phyloP scores from a whole-genome alignment of 345 rosid species.

The Syzygium grande region DNA sequence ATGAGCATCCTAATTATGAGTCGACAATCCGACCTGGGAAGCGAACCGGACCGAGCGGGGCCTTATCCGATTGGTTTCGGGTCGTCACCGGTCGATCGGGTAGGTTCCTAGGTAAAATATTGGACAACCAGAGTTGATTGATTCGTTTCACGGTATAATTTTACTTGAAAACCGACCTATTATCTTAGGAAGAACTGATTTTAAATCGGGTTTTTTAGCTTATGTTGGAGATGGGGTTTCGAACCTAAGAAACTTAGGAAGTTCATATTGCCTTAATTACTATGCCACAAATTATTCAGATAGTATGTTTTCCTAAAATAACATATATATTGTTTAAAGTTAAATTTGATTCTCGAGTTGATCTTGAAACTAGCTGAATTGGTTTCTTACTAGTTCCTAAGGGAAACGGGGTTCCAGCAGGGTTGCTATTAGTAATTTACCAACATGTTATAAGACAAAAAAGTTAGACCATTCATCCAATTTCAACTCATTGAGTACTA shows the following conservation, averaged over 20 bases:
- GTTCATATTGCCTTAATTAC: not conserved
- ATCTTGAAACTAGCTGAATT: not conserved
- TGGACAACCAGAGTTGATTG: fast-evolving
- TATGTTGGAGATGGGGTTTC: not conserved
- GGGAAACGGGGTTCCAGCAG: not conserved
- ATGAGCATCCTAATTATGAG: not conserved
- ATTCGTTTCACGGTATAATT: not conserved
- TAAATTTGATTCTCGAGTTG: not conserved
- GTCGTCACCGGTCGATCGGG: not conserved
- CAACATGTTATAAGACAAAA: not conserved
- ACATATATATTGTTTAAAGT: not conserved
- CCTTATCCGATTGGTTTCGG: not conserved
- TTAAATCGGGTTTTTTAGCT: not conserved
- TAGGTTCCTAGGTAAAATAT: not conserved
- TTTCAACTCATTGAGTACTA: not conserved
- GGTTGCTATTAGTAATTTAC: no score
- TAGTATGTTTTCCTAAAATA: not conserved
- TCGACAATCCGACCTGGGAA: not conserved
- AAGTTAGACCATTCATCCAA: not conserved
- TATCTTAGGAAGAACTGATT: not conserved
- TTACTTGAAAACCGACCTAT: not conserved
- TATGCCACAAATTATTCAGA: not conserved
- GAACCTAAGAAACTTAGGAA: not conserved
- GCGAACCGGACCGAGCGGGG: not conserved
- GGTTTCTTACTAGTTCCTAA: no score